Evolutionary conservation across 1,139 yeast species (phyloP).

Genomic region (Taiozyma sp.): DNA sequence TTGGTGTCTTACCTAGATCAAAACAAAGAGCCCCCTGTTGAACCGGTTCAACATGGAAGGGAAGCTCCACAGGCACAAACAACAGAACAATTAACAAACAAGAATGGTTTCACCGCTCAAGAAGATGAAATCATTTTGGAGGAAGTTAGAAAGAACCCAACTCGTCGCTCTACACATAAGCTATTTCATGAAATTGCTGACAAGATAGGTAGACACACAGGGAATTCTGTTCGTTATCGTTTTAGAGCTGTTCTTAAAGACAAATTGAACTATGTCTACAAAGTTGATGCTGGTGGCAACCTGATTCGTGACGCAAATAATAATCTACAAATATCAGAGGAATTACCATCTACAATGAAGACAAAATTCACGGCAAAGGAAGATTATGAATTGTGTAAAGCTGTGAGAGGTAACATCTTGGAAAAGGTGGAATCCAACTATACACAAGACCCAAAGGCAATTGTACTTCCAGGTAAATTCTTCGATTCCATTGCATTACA

Average conservation of each 20-base stretch:
- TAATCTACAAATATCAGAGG: slow-evolving; percentile 36
- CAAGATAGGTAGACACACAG: slow-evolving; percentile 60
- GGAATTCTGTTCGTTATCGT: slow-evolving; percentile 67
- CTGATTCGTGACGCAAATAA: slow-evolving; percentile 46
- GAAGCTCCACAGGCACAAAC: not conserved
- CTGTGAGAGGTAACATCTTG: slow-evolving; percentile 29
- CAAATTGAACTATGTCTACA: slow-evolving; percentile 51
- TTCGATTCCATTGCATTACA: slow-evolving; percentile 15
- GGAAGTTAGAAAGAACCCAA: slow-evolving; percentile 59
- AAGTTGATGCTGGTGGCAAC: slow-evolving; percentile 49
- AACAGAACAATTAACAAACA: slow-evolving; percentile 17
- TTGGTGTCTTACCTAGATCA: slow-evolving; percentile 13
- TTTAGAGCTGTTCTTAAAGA: slow-evolving; percentile 52
- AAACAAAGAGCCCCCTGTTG: not conserved
- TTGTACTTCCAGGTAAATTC: slow-evolving; percentile 22
- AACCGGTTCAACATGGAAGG: not conserved
- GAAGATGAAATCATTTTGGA: slow-evolving; percentile 65
- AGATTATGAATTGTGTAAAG: slow-evolving; percentile 53
- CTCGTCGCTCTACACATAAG: slow-evolving; percentile 58
- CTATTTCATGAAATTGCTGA: slow-evolving; percentile 57
- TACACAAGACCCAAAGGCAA: slow-evolving; percentile 23
- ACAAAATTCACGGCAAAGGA: slow-evolving; percentile 62
- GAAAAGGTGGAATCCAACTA: slow-evolving; percentile 1
- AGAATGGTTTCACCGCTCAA: slow-evolving; percentile 44
- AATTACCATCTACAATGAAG: slow-evolving; percentile 52